Percentiles rank a stretch among this genome's conserved stretches.
These are phyloP conservation scores for Ogataea populi-albae DNA, from an alignment of 805 yeast genomes.

Conservation along the genomic window DNA sequence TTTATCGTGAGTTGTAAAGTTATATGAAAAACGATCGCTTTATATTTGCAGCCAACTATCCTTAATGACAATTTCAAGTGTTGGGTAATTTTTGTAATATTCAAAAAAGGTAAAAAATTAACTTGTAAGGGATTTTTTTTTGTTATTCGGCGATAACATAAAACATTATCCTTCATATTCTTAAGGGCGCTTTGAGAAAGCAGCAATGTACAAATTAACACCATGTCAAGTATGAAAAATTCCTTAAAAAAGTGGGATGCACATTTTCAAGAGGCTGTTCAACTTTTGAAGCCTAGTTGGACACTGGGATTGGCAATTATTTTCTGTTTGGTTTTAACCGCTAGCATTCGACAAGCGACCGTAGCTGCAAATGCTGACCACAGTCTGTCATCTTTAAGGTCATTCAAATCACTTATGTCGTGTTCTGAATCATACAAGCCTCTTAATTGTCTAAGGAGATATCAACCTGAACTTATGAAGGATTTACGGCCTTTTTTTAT, in stretches of 20 bases:
- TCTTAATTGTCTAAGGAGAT: slow-evolving; percentile 12
- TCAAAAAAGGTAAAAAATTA: no score
- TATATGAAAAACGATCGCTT: no score
- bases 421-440: slow-evolving; percentile 17
- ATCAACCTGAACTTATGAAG: slow-evolving; percentile 11
- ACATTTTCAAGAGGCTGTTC: background rate
- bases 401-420: slow-evolving; percentile 9
- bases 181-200: no score
- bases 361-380: background rate
- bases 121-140: no score
- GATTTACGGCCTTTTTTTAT: slow-evolving; percentile 10
- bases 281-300: slow-evolving; percentile 7
- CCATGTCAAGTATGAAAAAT: no score
- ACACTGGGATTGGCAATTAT: slow-evolving; percentile 6
- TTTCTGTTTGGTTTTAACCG: slow-evolving; percentile 10
- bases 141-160: no score
- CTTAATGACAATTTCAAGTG: no score
- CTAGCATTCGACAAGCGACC: slow-evolving; percentile 11
- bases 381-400: slow-evolving; percentile 1
- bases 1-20: no score
- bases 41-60: no score
- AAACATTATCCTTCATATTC: no score
- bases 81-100: no score
- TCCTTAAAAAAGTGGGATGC: slow-evolving; percentile 2
- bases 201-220: no score